A percentile compares a stretch with the other conserved stretches of the same genome.
These are phyloP conservation scores for Stachybotrys chlorohalonatus DNA, from an alignment of 2,329 filamentous ascomycete genomes.

Conservation along the genomic window DNA sequence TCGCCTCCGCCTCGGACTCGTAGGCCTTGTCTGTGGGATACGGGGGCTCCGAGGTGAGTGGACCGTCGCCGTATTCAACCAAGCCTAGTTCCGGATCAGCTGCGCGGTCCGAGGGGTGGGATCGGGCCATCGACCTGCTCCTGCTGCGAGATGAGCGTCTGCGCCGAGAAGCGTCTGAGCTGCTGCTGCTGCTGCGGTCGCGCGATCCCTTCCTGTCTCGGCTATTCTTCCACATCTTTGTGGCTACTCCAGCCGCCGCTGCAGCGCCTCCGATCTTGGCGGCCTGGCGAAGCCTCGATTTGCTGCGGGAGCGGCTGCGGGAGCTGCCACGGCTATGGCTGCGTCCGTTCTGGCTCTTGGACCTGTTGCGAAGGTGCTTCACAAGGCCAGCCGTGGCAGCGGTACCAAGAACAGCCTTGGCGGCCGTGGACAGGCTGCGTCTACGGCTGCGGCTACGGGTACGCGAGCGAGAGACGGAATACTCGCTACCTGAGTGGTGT, in stretches of 20 bases:
- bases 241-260: slow-evolving; percentile 50
- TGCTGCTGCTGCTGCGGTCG: slow-evolving; percentile 15
- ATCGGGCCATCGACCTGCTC: slow-evolving; percentile 43
- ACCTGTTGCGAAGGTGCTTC: slow-evolving; percentile 48
- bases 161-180: slow-evolving; percentile 26
- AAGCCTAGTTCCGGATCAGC: slow-evolving; percentile 60
- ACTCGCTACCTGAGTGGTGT: slow-evolving; percentile 30
- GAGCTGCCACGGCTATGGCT: slow-evolving; percentile 10
- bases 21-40: slow-evolving; percentile 28
- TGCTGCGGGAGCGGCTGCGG: slow-evolving; percentile 30
- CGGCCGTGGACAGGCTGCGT: slow-evolving; percentile 37
- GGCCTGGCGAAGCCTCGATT: slow-evolving; percentile 39
- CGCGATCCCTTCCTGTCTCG: slow-evolving; percentile 44
- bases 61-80: slow-evolving; percentile 56
- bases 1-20: slow-evolving; percentile 39
- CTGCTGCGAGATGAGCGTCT: slow-evolving; percentile 25
- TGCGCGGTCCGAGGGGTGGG: slow-evolving; percentile 39
- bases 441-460: slow-evolving; percentile 32
- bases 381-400: slow-evolving; percentile 49
- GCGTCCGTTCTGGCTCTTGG: slow-evolving; percentile 23
- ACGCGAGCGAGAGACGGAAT: slow-evolving; percentile 33
- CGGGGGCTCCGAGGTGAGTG: slow-evolving; percentile 36
- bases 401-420: slow-evolving; percentile 50
- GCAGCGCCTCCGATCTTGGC: slow-evolving; percentile 54
- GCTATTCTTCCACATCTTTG: slow-evolving; percentile 51